Evolutionary conservation across 106 monocot species (phyloP), one percentile per base, ranked within the genome.

Genomic region (Allium sativum): DNA sequence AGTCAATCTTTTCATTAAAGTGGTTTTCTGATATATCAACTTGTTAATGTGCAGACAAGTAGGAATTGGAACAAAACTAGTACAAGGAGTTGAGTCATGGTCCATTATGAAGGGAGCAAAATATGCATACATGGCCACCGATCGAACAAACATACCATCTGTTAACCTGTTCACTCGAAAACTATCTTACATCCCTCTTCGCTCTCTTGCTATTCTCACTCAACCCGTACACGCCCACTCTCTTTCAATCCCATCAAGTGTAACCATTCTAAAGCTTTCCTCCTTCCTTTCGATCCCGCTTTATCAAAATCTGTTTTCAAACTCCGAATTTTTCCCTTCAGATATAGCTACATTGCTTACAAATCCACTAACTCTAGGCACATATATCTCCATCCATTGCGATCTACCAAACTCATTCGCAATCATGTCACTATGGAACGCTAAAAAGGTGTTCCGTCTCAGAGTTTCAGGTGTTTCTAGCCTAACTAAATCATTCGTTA

Each of bases 101-200:
- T 78, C 66, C 75, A 10, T 19, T 8, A 43, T 18, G 13, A 31
- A 45, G 7, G 86, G 82, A 0, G 88, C 88, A 1, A 66, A 72
- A 64, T 80, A 88, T 77, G 68, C 75, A 12, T 83, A 83, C 78
- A 77, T 88, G 67, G 87, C 87, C 0, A 82, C 87, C 16, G 82
- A 82, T 40, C 43, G 59, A 3, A 42, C 70, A 19, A 87, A 87
- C 77, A 8, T 68, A 15, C 77, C 87, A 40, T 87, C 79, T 12
- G 61, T 87, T 13, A 48, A 42, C 42, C 87, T 87, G 44, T 87
- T 87, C 82, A 77, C 74, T 18, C 15, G 53, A 6, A 62, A 55
- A 40, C 65, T 74, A 65, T 53, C 61, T 31, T 87, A 82, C 87
- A 8, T 51, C 42, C 76, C 55, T 21, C 77, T 82, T 74, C 82